Conservation (phyloP, 768 basidiomycete genomes). For the Hericium erinaceus region DNA sequence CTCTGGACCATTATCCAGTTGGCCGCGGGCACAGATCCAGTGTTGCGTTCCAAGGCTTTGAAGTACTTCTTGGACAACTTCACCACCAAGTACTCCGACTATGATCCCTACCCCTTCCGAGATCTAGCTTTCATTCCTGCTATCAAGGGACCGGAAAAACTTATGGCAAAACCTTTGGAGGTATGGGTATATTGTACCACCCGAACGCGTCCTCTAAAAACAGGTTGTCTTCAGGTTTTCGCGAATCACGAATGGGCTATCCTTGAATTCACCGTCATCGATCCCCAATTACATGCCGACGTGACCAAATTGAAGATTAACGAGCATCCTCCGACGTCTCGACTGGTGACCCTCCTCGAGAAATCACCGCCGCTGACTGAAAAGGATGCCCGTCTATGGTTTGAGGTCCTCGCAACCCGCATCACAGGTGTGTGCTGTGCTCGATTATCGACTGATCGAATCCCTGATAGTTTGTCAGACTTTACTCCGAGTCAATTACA, state of each 20-base stretch:
- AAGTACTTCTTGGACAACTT: slow-evolving; percentile 79
- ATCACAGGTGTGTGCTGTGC: slow-evolving; percentile 42
- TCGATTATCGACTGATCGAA: not conserved
- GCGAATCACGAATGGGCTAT: slow-evolving; percentile 54
- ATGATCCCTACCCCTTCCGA: slow-evolving; percentile 44
- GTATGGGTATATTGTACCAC: no score
- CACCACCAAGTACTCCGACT: slow-evolving; percentile 46
- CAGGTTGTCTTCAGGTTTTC: slow-evolving; percentile 47
- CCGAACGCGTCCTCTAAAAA: no score
- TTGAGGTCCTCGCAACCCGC: slow-evolving; percentile 55
- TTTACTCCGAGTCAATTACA: slow-evolving; percentile 49
- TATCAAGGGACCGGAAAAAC: slow-evolving; percentile 36
- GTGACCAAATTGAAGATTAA: slow-evolving; percentile 58
- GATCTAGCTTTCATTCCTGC: slow-evolving; percentile 77
- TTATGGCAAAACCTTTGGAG: slow-evolving; percentile 56
- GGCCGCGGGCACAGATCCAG: slow-evolving; percentile 46
- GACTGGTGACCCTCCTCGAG: slow-evolving; percentile 50
- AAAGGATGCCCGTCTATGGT: slow-evolving; percentile 52
- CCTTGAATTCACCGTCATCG: slow-evolving; percentile 70
- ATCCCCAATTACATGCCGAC: slow-evolving; percentile 41
- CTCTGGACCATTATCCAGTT: slow-evolving; percentile 57
- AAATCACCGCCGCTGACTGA: slow-evolving; percentile 49
- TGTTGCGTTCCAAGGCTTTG: slow-evolving; percentile 52
- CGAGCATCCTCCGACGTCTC: slow-evolving; percentile 56
- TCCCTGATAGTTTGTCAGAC: slow-evolving; percentile 28